phyloP scores from a whole-genome alignment of 257 asterid species.

The Ophiorrhiza pumila region DNA sequence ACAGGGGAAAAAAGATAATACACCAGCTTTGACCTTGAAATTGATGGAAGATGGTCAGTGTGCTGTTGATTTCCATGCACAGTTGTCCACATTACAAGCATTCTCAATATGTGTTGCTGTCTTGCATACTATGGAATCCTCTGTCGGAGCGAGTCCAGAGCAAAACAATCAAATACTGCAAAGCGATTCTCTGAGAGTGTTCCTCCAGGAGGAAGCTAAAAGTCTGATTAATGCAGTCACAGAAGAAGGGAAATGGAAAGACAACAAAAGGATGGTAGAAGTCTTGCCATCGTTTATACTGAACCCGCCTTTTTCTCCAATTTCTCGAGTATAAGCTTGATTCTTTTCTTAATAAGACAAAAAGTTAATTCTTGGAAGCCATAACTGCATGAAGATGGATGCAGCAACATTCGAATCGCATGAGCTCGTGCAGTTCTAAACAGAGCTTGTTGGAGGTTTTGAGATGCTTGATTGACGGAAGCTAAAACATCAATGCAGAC shows the following conservation, averaged over 20 bases:
- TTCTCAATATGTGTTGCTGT: slow-evolving; percentile 77
- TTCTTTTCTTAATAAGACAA: not conserved
- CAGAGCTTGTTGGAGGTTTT: not conserved
- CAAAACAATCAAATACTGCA: slow-evolving; percentile 39
- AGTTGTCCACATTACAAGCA: slow-evolving; percentile 77
- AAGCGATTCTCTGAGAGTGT: slow-evolving; percentile 50
- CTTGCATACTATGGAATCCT: slow-evolving; percentile 63
- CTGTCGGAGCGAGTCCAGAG: slow-evolving; percentile 42
- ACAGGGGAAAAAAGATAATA: slow-evolving; percentile 67
- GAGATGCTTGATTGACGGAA: not conserved
- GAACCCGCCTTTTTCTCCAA: slow-evolving; percentile 90
- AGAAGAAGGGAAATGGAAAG: slow-evolving; percentile 48
- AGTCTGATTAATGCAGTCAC: slow-evolving; percentile 42
- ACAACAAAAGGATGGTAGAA: slow-evolving; percentile 44
- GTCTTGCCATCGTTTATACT: slow-evolving; percentile 56
- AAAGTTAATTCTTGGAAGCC: not conserved
- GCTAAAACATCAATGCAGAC: not conserved
- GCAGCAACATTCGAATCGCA: no score
- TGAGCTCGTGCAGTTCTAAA: no score
- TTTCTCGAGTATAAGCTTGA: slow-evolving; percentile 58
- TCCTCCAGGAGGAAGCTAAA: slow-evolving; percentile 54
- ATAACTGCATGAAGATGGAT: not conserved
- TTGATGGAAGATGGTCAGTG: slow-evolving; percentile 59
- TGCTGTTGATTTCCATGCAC: slow-evolving; percentile 79
- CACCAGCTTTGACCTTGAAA: slow-evolving; percentile 60